A percentile compares a stretch with the other conserved stretches of the same genome.
These are phyloP conservation scores for Yamagishiella unicocca DNA, from an alignment of 139 green algal species.

Conservation along the genomic window DNA sequence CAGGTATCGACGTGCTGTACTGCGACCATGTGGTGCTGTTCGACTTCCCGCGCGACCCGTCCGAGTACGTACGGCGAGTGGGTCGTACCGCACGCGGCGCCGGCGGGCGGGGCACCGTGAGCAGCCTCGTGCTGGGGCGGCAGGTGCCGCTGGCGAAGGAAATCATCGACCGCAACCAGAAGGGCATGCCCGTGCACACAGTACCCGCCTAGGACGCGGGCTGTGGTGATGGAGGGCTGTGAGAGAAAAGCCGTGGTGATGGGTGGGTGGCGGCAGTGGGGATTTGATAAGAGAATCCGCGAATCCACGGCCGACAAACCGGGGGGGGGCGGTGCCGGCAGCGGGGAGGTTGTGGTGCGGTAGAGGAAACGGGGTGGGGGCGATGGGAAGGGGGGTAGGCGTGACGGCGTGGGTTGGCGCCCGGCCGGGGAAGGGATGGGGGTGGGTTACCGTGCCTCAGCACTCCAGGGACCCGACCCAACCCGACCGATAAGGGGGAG, in stretches of 20 bases:
- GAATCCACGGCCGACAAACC: too few species aligned
- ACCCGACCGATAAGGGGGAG: too few species aligned
- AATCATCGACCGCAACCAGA: conserved; percentile 79
- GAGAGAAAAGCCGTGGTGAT: too few species aligned
- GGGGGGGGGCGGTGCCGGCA: too few species aligned
- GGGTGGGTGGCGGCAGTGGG: not conserved
- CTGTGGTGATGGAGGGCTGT: not conserved
- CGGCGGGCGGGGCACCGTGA: conserved; percentile 81
- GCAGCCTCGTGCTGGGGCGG: conserved; percentile 87
- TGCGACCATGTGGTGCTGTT: conserved; percentile 95
- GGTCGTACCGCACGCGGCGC: conserved; percentile 90
- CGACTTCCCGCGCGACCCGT: conserved; percentile 96
- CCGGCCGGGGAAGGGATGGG: too few species aligned
- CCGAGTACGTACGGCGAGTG: conserved; percentile 93
- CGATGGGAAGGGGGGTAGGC: too few species aligned
- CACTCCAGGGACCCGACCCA: too few species aligned
- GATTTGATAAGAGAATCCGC: too few species aligned
- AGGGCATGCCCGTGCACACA: conserved; percentile 79
- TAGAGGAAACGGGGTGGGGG: too few species aligned
- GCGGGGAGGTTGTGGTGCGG: too few species aligned
- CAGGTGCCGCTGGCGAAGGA: conserved; percentile 84
- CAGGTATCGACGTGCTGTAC: conserved; percentile 83
- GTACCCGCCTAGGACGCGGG: conserved; percentile 60
- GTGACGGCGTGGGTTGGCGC: too few species aligned
- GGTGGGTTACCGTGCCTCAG: too few species aligned